Conservation (phyloP, 768 basidiomycete species). For the Boletus pseudo-olivaceus region DNA sequence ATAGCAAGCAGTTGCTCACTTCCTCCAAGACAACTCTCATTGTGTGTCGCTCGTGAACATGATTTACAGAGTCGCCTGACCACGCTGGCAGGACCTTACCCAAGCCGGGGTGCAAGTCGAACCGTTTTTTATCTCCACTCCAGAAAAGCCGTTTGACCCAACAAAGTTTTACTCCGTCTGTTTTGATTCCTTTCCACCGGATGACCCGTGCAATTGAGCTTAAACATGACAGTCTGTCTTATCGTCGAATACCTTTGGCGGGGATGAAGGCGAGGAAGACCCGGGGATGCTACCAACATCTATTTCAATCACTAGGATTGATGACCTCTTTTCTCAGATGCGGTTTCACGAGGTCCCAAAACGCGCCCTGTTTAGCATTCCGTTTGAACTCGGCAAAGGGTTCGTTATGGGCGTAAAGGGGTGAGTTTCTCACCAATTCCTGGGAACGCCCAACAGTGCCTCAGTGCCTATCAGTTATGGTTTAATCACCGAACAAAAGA, state of each 20-base stretch:
- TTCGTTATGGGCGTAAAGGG: conserved; percentile 82
- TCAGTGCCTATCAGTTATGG: conserved; percentile 60
- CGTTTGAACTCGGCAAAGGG: conserved; percentile 72
- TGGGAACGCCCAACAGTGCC: neutral
- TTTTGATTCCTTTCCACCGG: neutral
- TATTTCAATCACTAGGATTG: conserved; percentile 72
- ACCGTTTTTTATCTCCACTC: conserved; percentile 83
- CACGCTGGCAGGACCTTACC: conserved; percentile 60
- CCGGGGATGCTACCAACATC: conserved; percentile 59
- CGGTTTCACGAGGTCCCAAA: conserved; percentile 80
- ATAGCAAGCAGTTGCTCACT: conserved; percentile 57
- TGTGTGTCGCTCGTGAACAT: conserved; percentile 37
- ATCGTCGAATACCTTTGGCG: conserved; percentile 45
- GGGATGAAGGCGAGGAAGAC: conserved; percentile 45
- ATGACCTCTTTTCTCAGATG: conserved; percentile 77
- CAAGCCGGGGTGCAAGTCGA: conserved; percentile 78
- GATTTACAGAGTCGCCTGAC: neutral
- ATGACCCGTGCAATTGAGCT: conserved; percentile 5
- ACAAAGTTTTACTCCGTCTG: conserved; percentile 77
- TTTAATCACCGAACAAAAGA: conserved; percentile 83
- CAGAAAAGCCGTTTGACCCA: conserved; percentile 64
- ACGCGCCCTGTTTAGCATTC: conserved; percentile 76
- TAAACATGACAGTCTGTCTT: conserved; percentile 51
- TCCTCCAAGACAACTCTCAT: conserved; percentile 71
- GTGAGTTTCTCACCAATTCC: conserved; percentile 36